A percentile compares a stretch with the other conserved stretches of the same genome.
These are phyloP conservation scores for Phytophthora pinifolia DNA, from an alignment of 352 stramenopile genomes.

Conservation along the genomic window DNA sequence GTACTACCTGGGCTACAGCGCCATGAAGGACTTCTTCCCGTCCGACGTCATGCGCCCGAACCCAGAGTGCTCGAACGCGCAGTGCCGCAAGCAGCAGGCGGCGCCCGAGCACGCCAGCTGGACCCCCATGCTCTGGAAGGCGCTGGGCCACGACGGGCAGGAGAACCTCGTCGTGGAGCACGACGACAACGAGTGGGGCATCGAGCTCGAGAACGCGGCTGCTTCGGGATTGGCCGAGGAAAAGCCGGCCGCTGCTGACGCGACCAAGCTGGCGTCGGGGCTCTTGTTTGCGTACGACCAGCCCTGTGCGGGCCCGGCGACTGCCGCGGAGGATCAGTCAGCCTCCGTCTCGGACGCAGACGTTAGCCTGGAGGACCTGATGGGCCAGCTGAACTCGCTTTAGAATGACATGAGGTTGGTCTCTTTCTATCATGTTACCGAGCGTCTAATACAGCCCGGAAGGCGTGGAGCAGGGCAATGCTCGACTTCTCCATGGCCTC, in stretches of 20 bases:
- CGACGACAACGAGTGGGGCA: slow-evolving; percentile 88
- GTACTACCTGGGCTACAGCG: slow-evolving; percentile 89
- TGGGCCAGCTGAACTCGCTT: slow-evolving; percentile 77
- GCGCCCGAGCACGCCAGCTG: slow-evolving; percentile 45
- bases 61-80: slow-evolving; percentile 76
- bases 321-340: slow-evolving; percentile 22
- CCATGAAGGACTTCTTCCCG: slow-evolving; percentile 89
- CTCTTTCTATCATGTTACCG: slow-evolving; percentile 19
- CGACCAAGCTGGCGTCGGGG: slow-evolving; percentile 42
- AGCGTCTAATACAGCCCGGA: slow-evolving; percentile 36
- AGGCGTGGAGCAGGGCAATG: slow-evolving; percentile 45
- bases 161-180: slow-evolving; percentile 56
- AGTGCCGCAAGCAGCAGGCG: slow-evolving; percentile 76
- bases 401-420: slow-evolving; percentile 25
- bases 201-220: slow-evolving; percentile 50
- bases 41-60: slow-evolving; percentile 81
- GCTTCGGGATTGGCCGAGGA: slow-evolving; percentile 3
- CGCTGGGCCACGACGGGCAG: slow-evolving; percentile 53
- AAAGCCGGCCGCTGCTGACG: slow-evolving; percentile 4
- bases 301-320: slow-evolving; percentile 4
- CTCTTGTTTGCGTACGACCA: slow-evolving; percentile 68
- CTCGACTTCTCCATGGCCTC: slow-evolving; percentile 31
- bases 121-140: slow-evolving; percentile 74
- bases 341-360: slow-evolving; percentile 31
- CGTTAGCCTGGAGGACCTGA: slow-evolving; percentile 77